Base-by-base conservation (phyloP, 2,329 filamentous ascomycete genomes). In the Harringtonia lauricola region DNA sequence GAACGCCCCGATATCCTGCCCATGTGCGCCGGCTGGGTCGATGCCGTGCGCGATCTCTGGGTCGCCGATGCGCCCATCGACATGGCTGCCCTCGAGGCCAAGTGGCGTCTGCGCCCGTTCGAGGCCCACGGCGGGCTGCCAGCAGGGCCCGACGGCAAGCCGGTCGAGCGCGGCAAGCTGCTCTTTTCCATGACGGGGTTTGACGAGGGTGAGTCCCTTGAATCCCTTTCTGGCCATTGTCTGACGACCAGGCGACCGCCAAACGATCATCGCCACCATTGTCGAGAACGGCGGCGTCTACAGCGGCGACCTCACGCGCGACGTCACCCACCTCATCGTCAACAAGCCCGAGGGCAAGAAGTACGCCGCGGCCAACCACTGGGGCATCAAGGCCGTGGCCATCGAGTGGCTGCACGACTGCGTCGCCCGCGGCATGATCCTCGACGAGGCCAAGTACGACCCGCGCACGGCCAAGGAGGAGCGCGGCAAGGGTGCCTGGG, bases 341-440 rank as follows among this genome's bases (percentile, higher is more conserved):
- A 75, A 76, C 49, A 76, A 74, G 41, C 80, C 90, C 9, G 76
- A 85, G 50, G 90, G 92, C 19, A 85, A 87, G 48, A 98, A 98
- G 61, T 98, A 94, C 59, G 76, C 78, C 44, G 87, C 87, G 44
- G 92, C 90, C n/a, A 79, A 76, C 52, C 73, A 73, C 53, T 98
- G 92, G 89, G 72, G 74, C 37, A 76, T 95, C 51, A 78, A 78
- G 42, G 77, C 88, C 21, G 87, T 98, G 21, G 81, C 83, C 1
- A 61, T 85, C 29, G 81, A 88, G 57, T 98, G 92, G 92, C 74
- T 96, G 31, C 67, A 80, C 41, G 85, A 95, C 56, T 90, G 85
- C 55, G 62, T 92, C 47, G 75, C 83, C 51, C 76, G 92, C 49
- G 87, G 88, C 45, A 92, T 98, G 87, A 83, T 89, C 18, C 67